Evolutionary conservation across 2,329 filamentous ascomycete species (phyloP).

Genomic region (Ophiostoma novo-ulmi): DNA sequence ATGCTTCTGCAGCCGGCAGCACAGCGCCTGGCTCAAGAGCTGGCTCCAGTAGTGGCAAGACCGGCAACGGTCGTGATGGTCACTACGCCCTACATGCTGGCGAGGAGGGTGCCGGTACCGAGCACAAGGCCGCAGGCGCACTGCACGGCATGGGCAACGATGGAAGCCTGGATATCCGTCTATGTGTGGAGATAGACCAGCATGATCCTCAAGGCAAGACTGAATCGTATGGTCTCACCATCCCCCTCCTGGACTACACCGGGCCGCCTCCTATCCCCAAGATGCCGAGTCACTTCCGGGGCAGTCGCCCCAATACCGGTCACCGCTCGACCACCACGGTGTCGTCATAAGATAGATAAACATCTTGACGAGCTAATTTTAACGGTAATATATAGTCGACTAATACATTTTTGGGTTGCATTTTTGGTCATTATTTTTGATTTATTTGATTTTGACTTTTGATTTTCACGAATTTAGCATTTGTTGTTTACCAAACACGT

Average conservation of each 20-base stretch:
- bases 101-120: constrained; percentile 71
- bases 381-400: constrained; percentile 13
- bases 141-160: constrained; percentile 51
- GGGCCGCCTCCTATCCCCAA: constrained; percentile 25
- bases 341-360: constrained; percentile 14
- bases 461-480: not conserved
- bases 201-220: constrained; percentile 76
- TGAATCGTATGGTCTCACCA: constrained; percentile 73
- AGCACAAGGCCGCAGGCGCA: constrained; percentile 65
- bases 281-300: constrained; percentile 24
- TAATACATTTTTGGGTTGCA: not conserved
- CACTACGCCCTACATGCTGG: constrained; percentile 69
- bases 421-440: not conserved
- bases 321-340: constrained; percentile 18
- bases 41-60: constrained; percentile 21
- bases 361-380: not conserved
- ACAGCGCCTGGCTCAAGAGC: constrained; percentile 28
- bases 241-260: constrained; percentile 59
- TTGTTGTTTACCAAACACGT: not conserved
- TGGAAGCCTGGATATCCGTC: constrained; percentile 68
- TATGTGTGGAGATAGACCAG: constrained; percentile 84
- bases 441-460: not conserved
- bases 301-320: constrained; percentile 22
- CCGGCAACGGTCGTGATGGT: constrained; percentile 50
- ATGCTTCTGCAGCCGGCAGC: constrained; percentile 16